phyloP scores from a whole-genome alignment of 352 stramenopile species.

The Phytophthora cryptogea region DNA sequence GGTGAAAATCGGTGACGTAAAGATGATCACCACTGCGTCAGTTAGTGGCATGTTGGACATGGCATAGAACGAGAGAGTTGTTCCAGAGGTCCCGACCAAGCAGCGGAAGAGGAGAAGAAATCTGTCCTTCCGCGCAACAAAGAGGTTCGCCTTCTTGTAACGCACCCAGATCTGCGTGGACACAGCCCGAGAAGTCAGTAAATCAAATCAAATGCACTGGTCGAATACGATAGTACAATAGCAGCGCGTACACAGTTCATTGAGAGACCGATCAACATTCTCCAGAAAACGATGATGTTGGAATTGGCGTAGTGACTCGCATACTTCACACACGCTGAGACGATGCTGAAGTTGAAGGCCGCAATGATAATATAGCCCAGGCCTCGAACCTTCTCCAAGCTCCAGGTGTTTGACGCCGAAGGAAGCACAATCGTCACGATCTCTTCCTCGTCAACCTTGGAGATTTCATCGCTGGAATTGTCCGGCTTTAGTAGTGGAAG shows the following conservation, averaged over 20 bases:
- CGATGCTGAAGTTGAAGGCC: conserved; percentile 65
- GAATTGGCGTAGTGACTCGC: conserved; percentile 46
- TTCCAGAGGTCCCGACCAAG: conserved; percentile 47
- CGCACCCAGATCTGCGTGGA: conserved; percentile 36
- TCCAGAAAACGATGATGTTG: conserved; percentile 59
- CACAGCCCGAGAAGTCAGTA: conserved; percentile 1
- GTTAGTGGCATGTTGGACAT: conserved; percentile 71
- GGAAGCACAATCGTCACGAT: conserved; percentile 11
- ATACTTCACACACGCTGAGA: conserved; percentile 59
- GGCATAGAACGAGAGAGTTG: conserved; percentile 55
- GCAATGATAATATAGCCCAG: conserved; percentile 49
- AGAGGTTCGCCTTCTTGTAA: conserved; percentile 39
- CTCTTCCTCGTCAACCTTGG: conserved; percentile 15
- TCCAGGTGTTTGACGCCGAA: conserved; percentile 6
- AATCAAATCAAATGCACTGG: too few species aligned
- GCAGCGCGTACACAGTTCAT: conserved; percentile 48
- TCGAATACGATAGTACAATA: not conserved
- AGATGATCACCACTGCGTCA: conserved; percentile 68
- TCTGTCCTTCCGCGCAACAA: conserved; percentile 35
- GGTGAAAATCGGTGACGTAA: conserved; percentile 63
- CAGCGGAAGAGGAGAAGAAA: conserved; percentile 48
- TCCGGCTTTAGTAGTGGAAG: conserved; percentile 14
- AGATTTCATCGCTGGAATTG: conserved; percentile 1
- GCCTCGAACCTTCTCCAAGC: conserved; percentile 26
- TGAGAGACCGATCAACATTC: conserved; percentile 41